A percentile compares a stretch with the other conserved stretches of the same genome.
phyloP scores from a whole-genome alignment of 1,284 basidiomycete species.

The Rhodofomes roseus region DNA sequence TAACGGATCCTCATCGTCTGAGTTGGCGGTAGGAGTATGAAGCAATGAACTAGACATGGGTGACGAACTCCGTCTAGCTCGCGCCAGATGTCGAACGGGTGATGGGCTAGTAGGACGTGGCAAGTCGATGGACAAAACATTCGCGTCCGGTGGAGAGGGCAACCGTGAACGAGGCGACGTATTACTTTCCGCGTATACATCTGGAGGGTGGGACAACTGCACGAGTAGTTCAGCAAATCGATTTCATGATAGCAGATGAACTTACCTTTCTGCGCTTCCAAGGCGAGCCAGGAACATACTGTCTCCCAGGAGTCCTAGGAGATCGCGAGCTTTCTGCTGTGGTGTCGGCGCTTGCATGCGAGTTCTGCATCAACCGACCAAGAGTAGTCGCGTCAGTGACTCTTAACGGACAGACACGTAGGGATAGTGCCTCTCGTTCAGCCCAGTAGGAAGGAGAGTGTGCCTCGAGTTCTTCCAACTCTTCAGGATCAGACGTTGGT shows the following conservation, averaged over 20 bases:
- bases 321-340: no score
- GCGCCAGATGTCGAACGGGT: not conserved
- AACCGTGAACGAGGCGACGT: not conserved
- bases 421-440: not conserved
- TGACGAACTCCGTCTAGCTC: not conserved
- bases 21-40: not conserved
- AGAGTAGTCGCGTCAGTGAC: no score
- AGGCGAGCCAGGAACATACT: not conserved
- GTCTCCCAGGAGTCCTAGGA: not conserved
- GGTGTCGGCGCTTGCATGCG: no score
- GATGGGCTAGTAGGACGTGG: no score
- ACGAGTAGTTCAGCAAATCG: not conserved
- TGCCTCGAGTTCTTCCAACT: slow-evolving; percentile 6
- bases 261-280: slow-evolving; percentile 9
- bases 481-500: slow-evolving; percentile 8
- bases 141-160: not conserved
- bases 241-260: not conserved
- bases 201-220: not conserved
- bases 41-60: not conserved
- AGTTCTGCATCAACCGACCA: no score
- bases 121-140: not conserved
- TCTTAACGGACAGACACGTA: not conserved
- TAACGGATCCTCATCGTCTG: not conserved
- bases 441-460: not conserved
- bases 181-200: not conserved